Evolutionary conservation across 31 red algal genomes (phyloP).

Genomic region (Odonthalia washingtoniensis): DNA sequence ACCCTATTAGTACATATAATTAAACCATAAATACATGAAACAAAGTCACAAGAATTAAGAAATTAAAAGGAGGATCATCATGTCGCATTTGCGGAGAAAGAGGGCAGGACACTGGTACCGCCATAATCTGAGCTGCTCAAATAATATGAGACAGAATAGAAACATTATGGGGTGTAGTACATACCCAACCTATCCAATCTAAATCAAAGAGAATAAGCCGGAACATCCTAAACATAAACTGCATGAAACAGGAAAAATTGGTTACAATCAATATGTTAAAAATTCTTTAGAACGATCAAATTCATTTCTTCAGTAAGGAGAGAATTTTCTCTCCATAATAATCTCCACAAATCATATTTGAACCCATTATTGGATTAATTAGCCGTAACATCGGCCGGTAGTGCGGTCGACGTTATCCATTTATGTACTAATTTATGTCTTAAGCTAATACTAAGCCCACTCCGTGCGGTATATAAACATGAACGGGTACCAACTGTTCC

Average conservation of each 20-base stretch:
- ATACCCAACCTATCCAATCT: no score
- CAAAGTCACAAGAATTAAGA: no score
- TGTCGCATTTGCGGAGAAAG: background rate
- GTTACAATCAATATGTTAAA: no score
- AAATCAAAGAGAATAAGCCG: background rate
- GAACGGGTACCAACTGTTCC: background rate
- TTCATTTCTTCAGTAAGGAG: no score
- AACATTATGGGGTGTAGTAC: background rate
- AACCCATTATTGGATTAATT: background rate
- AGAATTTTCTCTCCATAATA: background rate
- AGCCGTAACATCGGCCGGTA: background rate
- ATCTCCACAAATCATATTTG: background rate
- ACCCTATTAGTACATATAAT: no score
- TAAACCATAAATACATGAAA: no score
- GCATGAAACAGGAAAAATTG: background rate
- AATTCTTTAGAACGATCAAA: no score
- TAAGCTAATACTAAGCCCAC: background rate
- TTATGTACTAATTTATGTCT: background rate
- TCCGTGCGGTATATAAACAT: background rate
- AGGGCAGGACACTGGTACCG: background rate
- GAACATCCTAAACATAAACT: background rate
- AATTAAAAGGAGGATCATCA: background rate
- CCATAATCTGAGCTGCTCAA: background rate
- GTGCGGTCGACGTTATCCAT: background rate
- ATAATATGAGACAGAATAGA: background rate